These are phyloP conservation scores for Halophytophthora batemanensis DNA, from an alignment of 352 stramenopile genomes.

Conservation along the genomic window DNA sequence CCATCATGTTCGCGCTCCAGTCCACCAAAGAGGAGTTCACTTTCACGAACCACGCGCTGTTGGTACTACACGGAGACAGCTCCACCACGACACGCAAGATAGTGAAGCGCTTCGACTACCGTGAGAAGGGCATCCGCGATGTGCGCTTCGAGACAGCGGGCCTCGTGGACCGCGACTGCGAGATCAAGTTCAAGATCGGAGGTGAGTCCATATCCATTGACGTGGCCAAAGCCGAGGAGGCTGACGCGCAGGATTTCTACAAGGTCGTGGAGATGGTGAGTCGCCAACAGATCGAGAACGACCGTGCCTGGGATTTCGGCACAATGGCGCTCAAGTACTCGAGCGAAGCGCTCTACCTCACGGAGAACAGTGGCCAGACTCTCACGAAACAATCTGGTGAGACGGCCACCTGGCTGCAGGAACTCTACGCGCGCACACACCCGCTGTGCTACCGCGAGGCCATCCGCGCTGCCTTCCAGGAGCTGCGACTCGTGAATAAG, in stretches of 20 bases:
- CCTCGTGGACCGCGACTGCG: slow-evolving; percentile 43
- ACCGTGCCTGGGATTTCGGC: slow-evolving; percentile 31
- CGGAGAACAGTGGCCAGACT: slow-evolving; percentile 29
- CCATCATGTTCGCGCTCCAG: slow-evolving; percentile 44
- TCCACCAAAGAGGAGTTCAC: slow-evolving; percentile 52
- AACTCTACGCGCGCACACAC: slow-evolving; percentile 30
- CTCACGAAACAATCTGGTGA: slow-evolving; percentile 39
- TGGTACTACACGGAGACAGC: slow-evolving; percentile 31
- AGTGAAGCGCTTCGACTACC: slow-evolving; percentile 38
- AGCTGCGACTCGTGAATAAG: no score
- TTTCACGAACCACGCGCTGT: slow-evolving; percentile 53
- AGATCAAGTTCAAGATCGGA: slow-evolving; percentile 38
- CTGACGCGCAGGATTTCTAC: slow-evolving; percentile 29
- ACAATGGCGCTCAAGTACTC: slow-evolving; percentile 23
- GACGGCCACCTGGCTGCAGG: slow-evolving; percentile 33
- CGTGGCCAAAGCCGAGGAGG: slow-evolving; percentile 28
- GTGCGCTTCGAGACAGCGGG: slow-evolving; percentile 45
- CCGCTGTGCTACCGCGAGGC: slow-evolving; percentile 36
- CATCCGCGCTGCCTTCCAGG: no score
- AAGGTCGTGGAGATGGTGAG: slow-evolving; percentile 38
- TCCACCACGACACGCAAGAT: slow-evolving; percentile 30
- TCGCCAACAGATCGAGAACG: slow-evolving; percentile 32
- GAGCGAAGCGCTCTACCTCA: slow-evolving; percentile 30
- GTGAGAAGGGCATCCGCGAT: slow-evolving; percentile 14
- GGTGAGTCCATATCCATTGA: slow-evolving; percentile 25